Evolutionary conservation across 345 rosid genomes (phyloP).

Genomic region (Melastoma malabathricum): DNA sequence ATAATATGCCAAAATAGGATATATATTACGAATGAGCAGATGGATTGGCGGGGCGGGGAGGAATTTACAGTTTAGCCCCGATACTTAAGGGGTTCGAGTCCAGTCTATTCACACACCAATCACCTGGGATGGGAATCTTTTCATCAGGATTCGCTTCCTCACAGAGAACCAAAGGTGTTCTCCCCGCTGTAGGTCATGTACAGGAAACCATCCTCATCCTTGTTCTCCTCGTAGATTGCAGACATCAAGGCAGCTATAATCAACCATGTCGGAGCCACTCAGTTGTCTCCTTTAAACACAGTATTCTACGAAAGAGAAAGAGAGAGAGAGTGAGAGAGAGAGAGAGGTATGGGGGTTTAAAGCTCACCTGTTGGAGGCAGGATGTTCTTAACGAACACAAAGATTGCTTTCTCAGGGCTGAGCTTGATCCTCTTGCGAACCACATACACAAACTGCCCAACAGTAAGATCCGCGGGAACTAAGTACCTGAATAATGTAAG

Average conservation of each 20-base stretch:
- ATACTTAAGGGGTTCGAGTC: too few species aligned
- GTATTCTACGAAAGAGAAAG: neutral
- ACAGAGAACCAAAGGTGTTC: constrained; percentile 66
- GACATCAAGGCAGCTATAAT: constrained; percentile 87
- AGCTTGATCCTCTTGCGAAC: constrained; percentile 88
- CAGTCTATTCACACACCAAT: neutral
- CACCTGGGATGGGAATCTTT: constrained; percentile 5
- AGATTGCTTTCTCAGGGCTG: constrained; percentile 78
- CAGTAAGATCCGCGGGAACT: constrained; percentile 80
- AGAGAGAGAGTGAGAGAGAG: neutral
- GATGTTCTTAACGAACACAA: constrained; percentile 62
- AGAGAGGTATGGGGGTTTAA: neutral
- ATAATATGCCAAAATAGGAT: too few species aligned
- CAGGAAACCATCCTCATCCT: constrained; percentile 94
- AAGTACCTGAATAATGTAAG: constrained; percentile 33
- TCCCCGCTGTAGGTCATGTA: constrained; percentile 99
- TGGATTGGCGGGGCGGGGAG: too few species aligned
- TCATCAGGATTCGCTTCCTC: constrained; percentile 7
- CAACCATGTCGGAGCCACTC: neutral
- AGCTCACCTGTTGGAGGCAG: constrained; percentile 64
- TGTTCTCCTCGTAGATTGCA: constrained; percentile 85
- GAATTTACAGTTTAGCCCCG: too few species aligned
- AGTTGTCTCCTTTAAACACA: too few species aligned
- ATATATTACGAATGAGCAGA: too few species aligned
- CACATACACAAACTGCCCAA: constrained; percentile 75